Evolutionary conservation across 2,329 filamentous ascomycete species (phyloP).

Genomic region (Chaetomiaceae sp.): DNA sequence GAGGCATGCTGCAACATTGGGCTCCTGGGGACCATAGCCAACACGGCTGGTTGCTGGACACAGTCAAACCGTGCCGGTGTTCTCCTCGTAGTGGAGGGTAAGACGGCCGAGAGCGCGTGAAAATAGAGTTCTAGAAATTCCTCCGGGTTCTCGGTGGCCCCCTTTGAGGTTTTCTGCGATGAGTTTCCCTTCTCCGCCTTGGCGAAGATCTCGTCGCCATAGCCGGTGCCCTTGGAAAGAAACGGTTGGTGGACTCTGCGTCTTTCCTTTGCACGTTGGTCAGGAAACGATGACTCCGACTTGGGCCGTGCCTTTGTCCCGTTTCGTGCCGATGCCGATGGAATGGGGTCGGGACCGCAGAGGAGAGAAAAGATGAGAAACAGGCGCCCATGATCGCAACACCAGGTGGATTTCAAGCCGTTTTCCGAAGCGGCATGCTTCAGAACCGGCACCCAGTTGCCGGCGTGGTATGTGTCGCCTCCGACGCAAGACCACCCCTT

Average conservation of each 20-base stretch:
- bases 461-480: background rate
- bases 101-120: slow-evolving; percentile 10
- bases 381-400: slow-evolving; percentile 24
- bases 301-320: background rate
- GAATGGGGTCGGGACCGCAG: slow-evolving; percentile 17
- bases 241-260: background rate
- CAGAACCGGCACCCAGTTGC: background rate
- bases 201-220: slow-evolving; percentile 2
- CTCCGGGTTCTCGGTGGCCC: background rate
- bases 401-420: slow-evolving; percentile 21
- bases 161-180: too few relatives aligned
- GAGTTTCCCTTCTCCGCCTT: too few relatives aligned
- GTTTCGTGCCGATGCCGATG: background rate
- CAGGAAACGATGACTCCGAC: background rate
- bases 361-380: slow-evolving; percentile 25
- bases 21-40: slow-evolving; percentile 24
- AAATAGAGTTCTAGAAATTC: slow-evolving; percentile 13
- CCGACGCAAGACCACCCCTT: slow-evolving; percentile 15
- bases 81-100: slow-evolving; percentile 4
- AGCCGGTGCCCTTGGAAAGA: slow-evolving; percentile 24
- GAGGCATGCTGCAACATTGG: slow-evolving; percentile 25
- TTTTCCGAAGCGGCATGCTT: background rate
- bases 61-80: background rate
- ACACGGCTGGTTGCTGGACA: slow-evolving; percentile 5
- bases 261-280: background rate